Base-by-base conservation (phyloP, 371 early-diverging fungal species). In the Mortierella polycephala region DNA sequence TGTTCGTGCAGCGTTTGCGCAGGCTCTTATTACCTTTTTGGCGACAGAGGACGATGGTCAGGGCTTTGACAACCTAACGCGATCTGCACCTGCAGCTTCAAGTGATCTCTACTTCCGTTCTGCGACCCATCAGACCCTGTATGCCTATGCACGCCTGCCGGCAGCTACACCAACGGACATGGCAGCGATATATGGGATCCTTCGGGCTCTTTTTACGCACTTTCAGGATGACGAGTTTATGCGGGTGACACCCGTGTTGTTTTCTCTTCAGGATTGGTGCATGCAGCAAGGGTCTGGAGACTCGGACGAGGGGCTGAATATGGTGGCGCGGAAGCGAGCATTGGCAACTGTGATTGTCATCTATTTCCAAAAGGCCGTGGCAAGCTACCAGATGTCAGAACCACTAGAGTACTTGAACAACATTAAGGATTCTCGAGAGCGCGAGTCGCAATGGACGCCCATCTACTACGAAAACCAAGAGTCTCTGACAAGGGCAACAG, bases 201-300 rank as follows among this genome's bases (percentile, higher is more conserved):
- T 92, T 11, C 68, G 85, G n/a, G 83, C 86, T 1, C 50, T 89
- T 58, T 85, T 89, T 18, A 75, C 82, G 49, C 81, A 83, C 7
- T 90, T 90, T 64, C 85, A 86, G 30, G 83, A 83, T 11, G 91
- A 90, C 57, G 91, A 87, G 30, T 83, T 91, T 14, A 86, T 89
- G 71, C 82, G 86, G 11, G 86, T 87, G 0, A 73, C 91, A 0
- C 92, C 92, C 2, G 73, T 94, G 7, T 60, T 93, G 0, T 92
- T 92, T 73, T 84, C 87, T 45, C 65, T 91, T 23, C 90, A 90
- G 76, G 84, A 82, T 81, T 62, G 75, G 72, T 71, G 71, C 44
- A 47, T 73, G 55, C 57, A 71, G 41, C 59, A 57, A 23, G 49
- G 30, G 12, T 16, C 54, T 3, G 61, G 53, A 12, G 41, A 20